Base-by-base conservation (phyloP, 1,139 yeast species). In the Hyphopichia pseudoburtonii region DNA sequence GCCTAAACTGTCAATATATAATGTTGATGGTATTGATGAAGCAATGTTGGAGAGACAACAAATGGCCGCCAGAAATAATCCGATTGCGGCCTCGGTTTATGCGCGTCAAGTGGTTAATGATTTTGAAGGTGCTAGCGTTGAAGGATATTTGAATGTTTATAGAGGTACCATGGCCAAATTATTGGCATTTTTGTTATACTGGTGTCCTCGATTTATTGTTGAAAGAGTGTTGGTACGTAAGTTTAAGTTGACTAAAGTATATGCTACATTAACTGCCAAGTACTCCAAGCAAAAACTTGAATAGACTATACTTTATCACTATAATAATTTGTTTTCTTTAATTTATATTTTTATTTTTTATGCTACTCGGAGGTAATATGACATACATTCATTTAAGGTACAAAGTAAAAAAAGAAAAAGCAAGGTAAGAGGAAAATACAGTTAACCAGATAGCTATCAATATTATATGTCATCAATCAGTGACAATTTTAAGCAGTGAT, bases 31-130 rank as follows among this genome's bases (percentile, higher is more conserved):
- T 36, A 62, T 58, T 7, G 80, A 82, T 45, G 58, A 56, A 17
- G 75, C 82, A 0, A 63, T 83, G 41, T 61, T 56, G 19, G 64
- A 57, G 32, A 72, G 94, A 57, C 75, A 78, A 50, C 60, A 67
- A 36, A 79, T 86, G 86, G 81, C 88, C 0, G 71, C 59, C 29
- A 66, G 74, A 35, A 78, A 78, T 56, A 58, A 62, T 16, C 92
- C 94, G 17, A 78, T 81, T 75, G 43, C 64, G 1, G 73, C 89
- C 0, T 77, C 69, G 8, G 59, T 40, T 0, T 86, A 79, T 52
- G 89, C 90, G 3, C 50, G 50, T 25, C 57, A 66, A 38, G 80
- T 84, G 1, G 78, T 76, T 12, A 52, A 60, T 34, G 86, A 80
- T 49, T 64, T 67, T 39, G 73, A 66, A 41, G 50, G 52, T 3